Evolutionary conservation across 1,284 basidiomycete species (phyloP), one percentile per base, ranked within the genome.

Genomic region (Papiliotrema laurentii): DNA sequence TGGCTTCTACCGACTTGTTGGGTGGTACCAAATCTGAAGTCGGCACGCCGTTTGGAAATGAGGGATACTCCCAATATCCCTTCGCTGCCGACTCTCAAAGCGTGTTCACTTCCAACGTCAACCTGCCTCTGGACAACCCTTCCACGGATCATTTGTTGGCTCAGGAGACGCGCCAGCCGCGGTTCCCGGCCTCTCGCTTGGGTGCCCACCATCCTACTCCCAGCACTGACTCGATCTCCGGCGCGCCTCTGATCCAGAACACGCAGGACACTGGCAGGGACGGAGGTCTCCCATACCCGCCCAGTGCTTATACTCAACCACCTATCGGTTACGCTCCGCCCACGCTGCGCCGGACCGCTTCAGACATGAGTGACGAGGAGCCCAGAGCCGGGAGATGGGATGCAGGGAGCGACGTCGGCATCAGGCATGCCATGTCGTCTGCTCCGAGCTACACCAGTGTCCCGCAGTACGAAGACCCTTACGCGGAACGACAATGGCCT

Each of bases 1-100:
- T 70, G 39, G 63, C 62, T 6, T 71, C 71, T 1, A 69, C 68
- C 7, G 61, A 68, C 26, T 63, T 69, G 61, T 58, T 69, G 11
- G 53, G 58, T 14, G 55, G 55, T 16, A 31, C 9, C 21, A 60
- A 61, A 45, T 49, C 55, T 35, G 59, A 65, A 45, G 36, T 55
- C 31, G 39, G 52, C 6, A 54, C 51, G 5, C 59, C 55, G 21
- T 40, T 33, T 22, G 46, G n/a, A 28, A 38, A 43, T 13, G 53
- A 58, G 9, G 48, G 36, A 14, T 63, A 63, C 44, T 35, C 43
- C 21, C 53, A 59, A 5, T 64, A 64, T 47, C 64, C 64, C 13
- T 33, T 43, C 9, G 1, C 28, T 58, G 19, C 55, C 60, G 3
- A 43, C 38, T 51, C 50, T 21, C 33, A 40, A 13, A 45, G 45